A percentile compares a stretch with the other conserved stretches of the same genome.
Evolutionary conservation across 371 early-diverging fungal species (phyloP).

Genomic region (Smittium mucronatum): DNA sequence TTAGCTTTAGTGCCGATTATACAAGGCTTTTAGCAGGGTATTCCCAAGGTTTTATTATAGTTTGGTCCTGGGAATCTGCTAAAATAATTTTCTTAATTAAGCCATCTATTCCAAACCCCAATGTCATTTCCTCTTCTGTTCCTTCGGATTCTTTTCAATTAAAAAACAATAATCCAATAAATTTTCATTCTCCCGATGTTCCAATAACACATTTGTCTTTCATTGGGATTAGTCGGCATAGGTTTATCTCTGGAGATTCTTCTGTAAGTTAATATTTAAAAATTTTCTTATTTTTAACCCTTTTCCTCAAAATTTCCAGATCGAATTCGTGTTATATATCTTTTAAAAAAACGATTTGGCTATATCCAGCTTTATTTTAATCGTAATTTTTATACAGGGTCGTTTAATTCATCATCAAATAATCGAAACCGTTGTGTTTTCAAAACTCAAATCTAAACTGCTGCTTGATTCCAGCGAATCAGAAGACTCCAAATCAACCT

Average conservation of each 20-base stretch:
- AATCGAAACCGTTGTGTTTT: conserved; percentile 20
- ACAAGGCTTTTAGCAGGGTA: conserved; percentile 22
- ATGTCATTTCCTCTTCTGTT: conserved; percentile 10
- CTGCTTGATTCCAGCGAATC: conserved; percentile 12
- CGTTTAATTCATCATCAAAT: conserved; percentile 31
- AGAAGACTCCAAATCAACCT: neutral
- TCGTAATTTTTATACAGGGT: conserved; percentile 12
- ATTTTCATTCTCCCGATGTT: neutral
- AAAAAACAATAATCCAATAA: no score
- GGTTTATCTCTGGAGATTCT: conserved; percentile 17
- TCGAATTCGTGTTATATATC: no score
- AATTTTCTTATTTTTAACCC: conserved; percentile 14
- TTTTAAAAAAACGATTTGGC: no score
- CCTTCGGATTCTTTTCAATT: no score
- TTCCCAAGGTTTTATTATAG: conserved; percentile 22
- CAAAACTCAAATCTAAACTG: conserved; percentile 21
- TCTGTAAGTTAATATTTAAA: conserved; percentile 20
- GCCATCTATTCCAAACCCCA: conserved; percentile 17
- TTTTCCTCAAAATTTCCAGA: neutral
- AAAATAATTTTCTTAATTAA: conserved; percentile 19
- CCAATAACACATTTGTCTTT: conserved; percentile 24
- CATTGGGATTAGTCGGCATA: conserved; percentile 27
- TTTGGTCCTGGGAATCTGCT: conserved; percentile 30
- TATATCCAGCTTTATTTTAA: neutral
- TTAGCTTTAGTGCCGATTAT: conserved; percentile 22